Percentiles rank a stretch among this genome's conserved stretches.
These are phyloP conservation scores for Rhizopogon vesiculosus DNA, from an alignment of 768 basidiomycete species.

Conservation along the genomic window DNA sequence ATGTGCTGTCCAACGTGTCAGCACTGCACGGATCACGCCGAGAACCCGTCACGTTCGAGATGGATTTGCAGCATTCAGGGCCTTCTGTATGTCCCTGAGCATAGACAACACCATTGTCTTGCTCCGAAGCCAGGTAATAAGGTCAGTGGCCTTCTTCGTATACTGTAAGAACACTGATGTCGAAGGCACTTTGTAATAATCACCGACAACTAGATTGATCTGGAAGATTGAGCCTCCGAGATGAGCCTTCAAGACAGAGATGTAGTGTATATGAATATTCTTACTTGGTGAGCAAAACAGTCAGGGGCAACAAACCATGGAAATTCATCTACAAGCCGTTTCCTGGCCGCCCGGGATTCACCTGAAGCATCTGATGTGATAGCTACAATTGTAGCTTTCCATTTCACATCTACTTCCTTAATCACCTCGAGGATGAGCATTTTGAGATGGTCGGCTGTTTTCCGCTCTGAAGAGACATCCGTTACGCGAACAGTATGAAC, in stretches of 20 bases:
- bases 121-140: constrained; percentile 32
- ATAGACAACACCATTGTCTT: constrained; percentile 25
- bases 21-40: constrained; percentile 26
- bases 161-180: constrained; percentile 8
- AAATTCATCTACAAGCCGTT: too few relatives aligned
- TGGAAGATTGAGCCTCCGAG: constrained; percentile 7
- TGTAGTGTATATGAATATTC: too few relatives aligned
- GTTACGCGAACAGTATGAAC: neutral
- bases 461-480: constrained; percentile 2
- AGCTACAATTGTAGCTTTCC: neutral
- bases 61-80: neutral
- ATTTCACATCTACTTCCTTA: neutral
- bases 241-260: too few relatives aligned
- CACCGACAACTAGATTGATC: constrained; percentile 33
- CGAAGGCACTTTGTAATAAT: constrained; percentile 26
- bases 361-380: constrained; percentile 3
- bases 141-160: constrained; percentile 20
- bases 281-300: too few relatives aligned
- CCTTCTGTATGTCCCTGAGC: too few relatives aligned
- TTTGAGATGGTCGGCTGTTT: neutral
- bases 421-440: neutral
- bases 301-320: too few relatives aligned
- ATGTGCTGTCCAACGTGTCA: constrained; percentile 33
- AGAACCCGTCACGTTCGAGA: neutral
- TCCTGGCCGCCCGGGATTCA: too few relatives aligned